A percentile compares a stretch with the other conserved stretches of the same genome.
Evolutionary conservation across 345 rosid genomes (phyloP).

Genomic region (Eucalyptus pauciflora): DNA sequence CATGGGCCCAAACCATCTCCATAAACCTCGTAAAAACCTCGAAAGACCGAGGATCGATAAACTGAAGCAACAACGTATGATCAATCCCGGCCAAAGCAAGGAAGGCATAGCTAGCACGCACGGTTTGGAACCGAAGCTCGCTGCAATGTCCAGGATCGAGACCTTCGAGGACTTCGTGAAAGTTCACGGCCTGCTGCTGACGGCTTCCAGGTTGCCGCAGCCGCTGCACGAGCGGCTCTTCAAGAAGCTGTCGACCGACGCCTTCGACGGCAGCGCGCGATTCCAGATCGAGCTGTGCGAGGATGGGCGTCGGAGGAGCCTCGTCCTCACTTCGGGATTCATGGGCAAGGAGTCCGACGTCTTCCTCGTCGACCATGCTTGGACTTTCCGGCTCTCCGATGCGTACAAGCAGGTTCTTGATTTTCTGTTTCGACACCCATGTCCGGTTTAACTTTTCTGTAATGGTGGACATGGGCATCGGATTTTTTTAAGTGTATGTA

Average conservation of each 20-base stretch:
- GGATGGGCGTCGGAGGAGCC: slow-evolving; percentile 57
- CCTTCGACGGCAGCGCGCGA: slow-evolving; percentile 73
- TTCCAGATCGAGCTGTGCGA: slow-evolving; percentile 64
- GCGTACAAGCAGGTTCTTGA: slow-evolving; percentile 55
- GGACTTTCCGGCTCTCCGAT: slow-evolving; percentile 88
- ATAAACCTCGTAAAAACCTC: background rate
- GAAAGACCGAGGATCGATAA: background rate
- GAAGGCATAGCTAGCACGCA: background rate
- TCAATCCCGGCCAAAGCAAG: background rate
- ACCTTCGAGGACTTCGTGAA: slow-evolving; percentile 68
- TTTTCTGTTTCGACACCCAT: background rate
- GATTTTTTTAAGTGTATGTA: background rate
- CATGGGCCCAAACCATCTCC: background rate
- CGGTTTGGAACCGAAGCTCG: background rate
- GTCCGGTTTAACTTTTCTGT: background rate
- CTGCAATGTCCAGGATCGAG: slow-evolving; percentile 1
- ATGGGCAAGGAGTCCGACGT: slow-evolving; percentile 55
- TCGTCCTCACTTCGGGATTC: slow-evolving; percentile 47
- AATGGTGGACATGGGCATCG: background rate
- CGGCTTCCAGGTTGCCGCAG: slow-evolving; percentile 74
- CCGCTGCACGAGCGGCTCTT: slow-evolving; percentile 61
- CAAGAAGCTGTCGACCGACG: slow-evolving; percentile 56
- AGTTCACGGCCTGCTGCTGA: slow-evolving; percentile 67
- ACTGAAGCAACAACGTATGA: background rate
- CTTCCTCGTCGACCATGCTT: slow-evolving; percentile 87